Evolutionary conservation across 192 early-diverging fungal genomes (phyloP).

Genomic region (Rhizophagus clarus): DNA sequence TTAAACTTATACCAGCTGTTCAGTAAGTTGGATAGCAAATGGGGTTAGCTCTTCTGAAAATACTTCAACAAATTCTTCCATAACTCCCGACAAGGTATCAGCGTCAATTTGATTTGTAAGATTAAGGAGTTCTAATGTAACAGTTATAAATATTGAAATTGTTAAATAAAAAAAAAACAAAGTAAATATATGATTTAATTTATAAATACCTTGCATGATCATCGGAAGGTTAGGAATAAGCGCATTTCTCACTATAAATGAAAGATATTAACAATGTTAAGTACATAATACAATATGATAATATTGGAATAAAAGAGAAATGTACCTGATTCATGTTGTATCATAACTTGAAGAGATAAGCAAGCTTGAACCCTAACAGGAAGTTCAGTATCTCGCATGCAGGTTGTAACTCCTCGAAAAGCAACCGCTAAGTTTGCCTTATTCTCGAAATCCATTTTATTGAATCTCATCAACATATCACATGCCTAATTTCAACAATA

Average conservation of each 20-base stretch:
- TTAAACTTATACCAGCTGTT: conserved; percentile 62
- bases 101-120: conserved; percentile 93
- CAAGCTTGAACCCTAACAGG: conserved; percentile 90
- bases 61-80: conserved; percentile 90
- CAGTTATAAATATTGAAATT: conserved; percentile 21
- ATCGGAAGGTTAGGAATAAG: conserved; percentile 80
- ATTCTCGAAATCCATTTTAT: conserved; percentile 63
- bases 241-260: conserved; percentile 57
- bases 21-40: conserved; percentile 87
- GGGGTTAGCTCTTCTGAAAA: conserved; percentile 91
- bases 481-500: conserved; percentile 41
- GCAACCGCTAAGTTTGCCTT: conserved; percentile 52
- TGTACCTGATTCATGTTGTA: conserved; percentile 67
- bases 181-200: neutral
- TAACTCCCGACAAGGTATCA: conserved; percentile 82
- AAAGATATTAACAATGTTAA: neutral
- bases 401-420: conserved; percentile 57
- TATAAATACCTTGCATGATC: conserved; percentile 73
- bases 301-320: conserved; percentile 8
- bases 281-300: neutral
- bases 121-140: conserved; percentile 63
- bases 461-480: conserved; percentile 57
- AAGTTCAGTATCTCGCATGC: conserved; percentile 76
- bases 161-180: neutral
- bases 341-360: conserved; percentile 77